Conservation (phyloP, 2,329 filamentous ascomycete genomes). For the Apiospora phragmitis region DNA sequence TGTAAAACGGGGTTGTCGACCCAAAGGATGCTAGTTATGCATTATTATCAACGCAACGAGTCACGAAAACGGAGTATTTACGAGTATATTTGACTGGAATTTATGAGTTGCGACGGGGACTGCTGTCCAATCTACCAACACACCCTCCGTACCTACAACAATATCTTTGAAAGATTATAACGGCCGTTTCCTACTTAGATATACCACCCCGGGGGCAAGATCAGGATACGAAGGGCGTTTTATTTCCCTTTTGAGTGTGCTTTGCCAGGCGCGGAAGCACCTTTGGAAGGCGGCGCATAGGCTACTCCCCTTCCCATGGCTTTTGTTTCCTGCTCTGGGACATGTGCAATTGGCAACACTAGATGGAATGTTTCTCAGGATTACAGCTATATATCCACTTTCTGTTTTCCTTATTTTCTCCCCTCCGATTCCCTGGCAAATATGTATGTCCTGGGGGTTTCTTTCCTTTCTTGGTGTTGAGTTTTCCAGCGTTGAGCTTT, state of each 20-base stretch:
- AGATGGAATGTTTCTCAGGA: background rate
- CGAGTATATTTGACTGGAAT: background rate
- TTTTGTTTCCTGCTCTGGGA: background rate
- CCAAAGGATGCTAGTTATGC: background rate
- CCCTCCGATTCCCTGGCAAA: background rate
- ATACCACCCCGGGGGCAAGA: background rate
- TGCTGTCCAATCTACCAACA: background rate
- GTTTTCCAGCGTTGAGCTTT: background rate
- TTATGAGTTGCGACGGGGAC: background rate
- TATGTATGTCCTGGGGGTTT: background rate
- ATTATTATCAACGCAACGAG: conserved; percentile 4
- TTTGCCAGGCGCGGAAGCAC: background rate
- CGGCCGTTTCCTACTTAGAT: background rate
- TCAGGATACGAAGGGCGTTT: background rate
- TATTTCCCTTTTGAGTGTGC: background rate
- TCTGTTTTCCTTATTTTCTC: background rate
- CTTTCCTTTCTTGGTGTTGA: background rate
- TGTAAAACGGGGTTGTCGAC: background rate
- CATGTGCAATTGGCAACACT: background rate
- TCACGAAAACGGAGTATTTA: conserved; percentile 8
- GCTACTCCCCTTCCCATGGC: background rate
- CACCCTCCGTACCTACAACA: background rate
- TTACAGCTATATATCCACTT: background rate
- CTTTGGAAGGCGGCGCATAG: background rate
- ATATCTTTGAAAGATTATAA: conserved; percentile 3